Evolutionary conservation across 345 rosid species (phyloP).

Genomic region (Balakata baccata): DNA sequence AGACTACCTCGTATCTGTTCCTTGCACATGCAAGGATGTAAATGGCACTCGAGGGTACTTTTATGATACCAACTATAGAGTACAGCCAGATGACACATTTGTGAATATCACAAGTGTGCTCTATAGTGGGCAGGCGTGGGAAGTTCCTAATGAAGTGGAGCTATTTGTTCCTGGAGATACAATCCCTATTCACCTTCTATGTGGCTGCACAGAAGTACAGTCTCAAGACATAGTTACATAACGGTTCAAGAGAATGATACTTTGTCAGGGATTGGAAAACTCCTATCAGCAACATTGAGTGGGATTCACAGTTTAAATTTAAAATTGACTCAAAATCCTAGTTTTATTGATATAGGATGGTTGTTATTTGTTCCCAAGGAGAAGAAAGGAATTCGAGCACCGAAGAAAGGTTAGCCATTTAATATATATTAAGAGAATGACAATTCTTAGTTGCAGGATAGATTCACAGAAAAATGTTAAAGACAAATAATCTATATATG

Average conservation of each 20-base stretch:
- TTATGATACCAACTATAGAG: slow-evolving; percentile 24
- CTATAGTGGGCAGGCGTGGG: slow-evolving; percentile 32
- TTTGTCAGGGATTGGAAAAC: slow-evolving; percentile 20
- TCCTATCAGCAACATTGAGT: slow-evolving; percentile 23
- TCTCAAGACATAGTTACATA: slow-evolving; percentile 28
- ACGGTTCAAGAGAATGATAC: slow-evolving; percentile 33
- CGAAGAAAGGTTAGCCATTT: slow-evolving; percentile 18
- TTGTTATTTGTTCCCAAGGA: slow-evolving; percentile 31
- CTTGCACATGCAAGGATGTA: slow-evolving; percentile 38
- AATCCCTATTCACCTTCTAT: slow-evolving; percentile 17
- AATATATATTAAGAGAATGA: background rate
- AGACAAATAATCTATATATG: background rate
- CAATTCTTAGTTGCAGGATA: background rate
- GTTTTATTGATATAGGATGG: slow-evolving; percentile 32
- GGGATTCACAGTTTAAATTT: slow-evolving; percentile 19
- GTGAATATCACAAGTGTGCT: background rate
- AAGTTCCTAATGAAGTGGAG: slow-evolving; percentile 16
- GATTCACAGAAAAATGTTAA: background rate
- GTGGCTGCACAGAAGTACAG: slow-evolving; percentile 30
- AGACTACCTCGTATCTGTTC: slow-evolving; percentile 29
- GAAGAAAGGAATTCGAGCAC: slow-evolving; percentile 12
- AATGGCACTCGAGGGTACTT: slow-evolving; percentile 34
- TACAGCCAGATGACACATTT: slow-evolving; percentile 16
- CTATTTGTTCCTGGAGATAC: slow-evolving; percentile 17
- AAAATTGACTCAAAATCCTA: slow-evolving; percentile 21